Conservation (phyloP, 2,329 filamentous ascomycete species). For the Pseudopyrenochaeta lycopersici region DNA sequence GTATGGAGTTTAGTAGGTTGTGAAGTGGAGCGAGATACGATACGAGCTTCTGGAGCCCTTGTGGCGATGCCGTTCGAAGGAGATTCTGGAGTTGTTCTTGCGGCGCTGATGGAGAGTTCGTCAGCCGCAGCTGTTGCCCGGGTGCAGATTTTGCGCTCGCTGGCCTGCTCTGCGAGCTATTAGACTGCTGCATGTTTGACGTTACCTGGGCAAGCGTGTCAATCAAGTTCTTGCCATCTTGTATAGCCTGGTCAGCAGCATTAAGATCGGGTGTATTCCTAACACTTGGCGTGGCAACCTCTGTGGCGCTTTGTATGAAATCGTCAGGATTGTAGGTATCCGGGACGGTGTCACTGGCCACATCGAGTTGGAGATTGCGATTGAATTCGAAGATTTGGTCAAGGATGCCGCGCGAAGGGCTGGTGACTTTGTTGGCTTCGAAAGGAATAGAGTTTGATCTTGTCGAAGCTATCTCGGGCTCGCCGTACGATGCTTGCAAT, state of each 20-base stretch:
- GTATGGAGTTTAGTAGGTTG: conserved; percentile 48
- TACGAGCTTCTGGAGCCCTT: conserved; percentile 44
- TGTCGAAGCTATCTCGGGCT: conserved; percentile 24
- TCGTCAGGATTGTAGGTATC: conserved; percentile 51
- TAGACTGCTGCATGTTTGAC: conserved; percentile 28
- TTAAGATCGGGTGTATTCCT: conserved; percentile 52
- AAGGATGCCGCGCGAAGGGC: conserved; percentile 29
- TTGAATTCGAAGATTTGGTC: conserved; percentile 42
- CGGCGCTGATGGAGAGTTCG: conserved; percentile 31
- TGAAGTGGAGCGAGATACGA: conserved; percentile 48
- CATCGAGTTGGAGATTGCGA: conserved; percentile 41
- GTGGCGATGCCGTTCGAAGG: conserved; percentile 42
- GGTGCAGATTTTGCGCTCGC: conserved; percentile 28
- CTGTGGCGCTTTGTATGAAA: conserved; percentile 56
- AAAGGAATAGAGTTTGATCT: conserved; percentile 28
- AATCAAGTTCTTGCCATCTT: conserved; percentile 46
- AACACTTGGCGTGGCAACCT: conserved; percentile 58
- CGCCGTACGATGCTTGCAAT: conserved; percentile 22
- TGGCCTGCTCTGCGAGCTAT: conserved; percentile 20
- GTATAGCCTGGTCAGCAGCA: conserved; percentile 44
- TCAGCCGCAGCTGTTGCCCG: conserved; percentile 29
- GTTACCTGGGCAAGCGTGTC: conserved; percentile 39
- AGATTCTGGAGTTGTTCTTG: conserved; percentile 44
- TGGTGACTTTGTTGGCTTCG: conserved; percentile 20
- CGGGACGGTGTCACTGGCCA: conserved; percentile 46